Evolutionary conservation across 1,284 basidiomycete genomes (phyloP).

Genomic region (Limonomyces culmigenus): DNA sequence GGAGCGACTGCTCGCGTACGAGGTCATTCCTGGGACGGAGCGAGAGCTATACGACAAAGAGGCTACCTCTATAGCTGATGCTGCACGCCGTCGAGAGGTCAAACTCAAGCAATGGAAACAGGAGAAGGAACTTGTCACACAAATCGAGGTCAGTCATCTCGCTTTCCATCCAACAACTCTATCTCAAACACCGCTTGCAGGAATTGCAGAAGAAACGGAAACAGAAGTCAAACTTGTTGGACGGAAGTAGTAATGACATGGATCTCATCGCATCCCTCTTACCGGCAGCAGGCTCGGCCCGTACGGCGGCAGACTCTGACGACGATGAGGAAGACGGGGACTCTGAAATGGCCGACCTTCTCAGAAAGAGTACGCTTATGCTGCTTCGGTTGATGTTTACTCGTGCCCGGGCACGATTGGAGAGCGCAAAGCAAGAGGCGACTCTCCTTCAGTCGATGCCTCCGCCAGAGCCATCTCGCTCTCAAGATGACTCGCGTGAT

Average conservation of each 20-base stretch:
- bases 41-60: constrained; percentile 32
- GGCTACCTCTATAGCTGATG: constrained; percentile 35
- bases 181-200: too few relatives aligned
- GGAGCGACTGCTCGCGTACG: too few relatives aligned
- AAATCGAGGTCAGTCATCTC: constrained; percentile 56
- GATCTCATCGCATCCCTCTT: constrained; percentile 48
- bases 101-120: constrained; percentile 81
- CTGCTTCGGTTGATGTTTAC: constrained; percentile 62
- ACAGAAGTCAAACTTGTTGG: too few relatives aligned
- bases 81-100: constrained; percentile 54
- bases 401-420: constrained; percentile 51
- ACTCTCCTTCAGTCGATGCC: constrained; percentile 51
- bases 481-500: constrained; percentile 19
- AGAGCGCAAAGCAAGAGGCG: constrained; percentile 58
- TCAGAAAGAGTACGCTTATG: constrained; percentile 51
- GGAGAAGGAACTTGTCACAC: constrained; percentile 62
- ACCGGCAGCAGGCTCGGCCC: constrained; percentile 20
- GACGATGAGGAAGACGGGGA: constrained; percentile 34
- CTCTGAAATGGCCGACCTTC: constrained; percentile 39
- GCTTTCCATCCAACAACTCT: too few relatives aligned
- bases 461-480: constrained; percentile 14
- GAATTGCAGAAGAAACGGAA: too few relatives aligned
- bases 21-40: constrained; percentile 49
- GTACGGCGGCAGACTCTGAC: constrained; percentile 7
- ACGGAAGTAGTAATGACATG: constrained; percentile 30